Evolutionary conservation across 257 asterid species (phyloP).

Genomic region (Verbascum thapsus): DNA sequence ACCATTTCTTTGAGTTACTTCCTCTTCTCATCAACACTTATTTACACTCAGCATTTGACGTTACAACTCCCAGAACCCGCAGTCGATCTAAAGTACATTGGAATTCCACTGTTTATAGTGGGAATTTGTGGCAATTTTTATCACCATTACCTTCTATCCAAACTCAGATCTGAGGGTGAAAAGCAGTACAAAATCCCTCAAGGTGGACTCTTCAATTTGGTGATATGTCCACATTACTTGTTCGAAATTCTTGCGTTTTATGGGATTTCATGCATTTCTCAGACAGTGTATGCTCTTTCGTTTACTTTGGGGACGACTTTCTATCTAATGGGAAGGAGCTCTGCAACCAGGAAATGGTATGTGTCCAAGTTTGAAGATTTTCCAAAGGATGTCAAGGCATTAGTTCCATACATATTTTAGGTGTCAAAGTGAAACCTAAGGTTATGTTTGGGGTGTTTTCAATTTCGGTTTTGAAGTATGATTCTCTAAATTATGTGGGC

Average conservation of each 20-base stretch:
- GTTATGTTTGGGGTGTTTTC: no score
- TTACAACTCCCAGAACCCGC: constrained; percentile 45
- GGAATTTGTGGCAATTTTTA: constrained; percentile 64
- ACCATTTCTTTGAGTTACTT: constrained; percentile 53
- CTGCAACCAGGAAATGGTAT: constrained; percentile 70
- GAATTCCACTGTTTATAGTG: constrained; percentile 39
- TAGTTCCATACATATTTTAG: constrained; percentile 60
- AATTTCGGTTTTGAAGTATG: no score
- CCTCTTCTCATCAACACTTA: constrained; percentile 39
- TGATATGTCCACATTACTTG: constrained; percentile 64
- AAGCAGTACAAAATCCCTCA: constrained; percentile 56
- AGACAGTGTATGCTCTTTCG: constrained; percentile 41
- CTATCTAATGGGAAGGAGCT: constrained; percentile 66
- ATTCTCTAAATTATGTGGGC: no score
- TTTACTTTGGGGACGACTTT: constrained; percentile 39
- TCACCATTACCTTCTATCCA: constrained; percentile 69
- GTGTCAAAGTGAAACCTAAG: no score
- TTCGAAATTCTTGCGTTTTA: constrained; percentile 61
- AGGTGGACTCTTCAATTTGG: constrained; percentile 56
- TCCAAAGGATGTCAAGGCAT: constrained; percentile 53
- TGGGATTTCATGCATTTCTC: constrained; percentile 61
- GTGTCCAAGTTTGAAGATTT: constrained; percentile 64
- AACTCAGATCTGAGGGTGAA: constrained; percentile 47
- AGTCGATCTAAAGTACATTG: constrained; percentile 44
- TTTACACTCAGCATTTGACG: constrained; percentile 48